These are phyloP conservation scores for Phanerochaete carnosa DNA, from an alignment of 768 basidiomycete species.

Conservation along the genomic window DNA sequence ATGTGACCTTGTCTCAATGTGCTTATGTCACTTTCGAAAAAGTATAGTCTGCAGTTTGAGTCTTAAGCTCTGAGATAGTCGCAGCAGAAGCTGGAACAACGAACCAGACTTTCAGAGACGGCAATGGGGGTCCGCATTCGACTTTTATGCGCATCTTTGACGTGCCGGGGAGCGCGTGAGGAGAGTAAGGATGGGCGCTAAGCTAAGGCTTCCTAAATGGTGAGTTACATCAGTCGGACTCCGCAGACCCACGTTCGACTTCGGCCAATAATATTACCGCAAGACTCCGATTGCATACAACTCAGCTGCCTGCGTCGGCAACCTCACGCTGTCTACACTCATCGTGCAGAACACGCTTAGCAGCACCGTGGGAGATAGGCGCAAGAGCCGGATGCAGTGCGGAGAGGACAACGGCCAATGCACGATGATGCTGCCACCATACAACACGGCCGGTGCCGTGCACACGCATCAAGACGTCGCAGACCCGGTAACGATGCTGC, in stretches of 20 bases:
- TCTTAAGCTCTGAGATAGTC: conserved; percentile 24
- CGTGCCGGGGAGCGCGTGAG: neutral
- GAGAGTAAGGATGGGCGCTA: neutral
- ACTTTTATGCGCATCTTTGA: conserved; percentile 24
- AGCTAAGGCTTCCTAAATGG: neutral
- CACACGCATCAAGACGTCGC: conserved; percentile 46
- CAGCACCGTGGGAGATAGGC: neutral
- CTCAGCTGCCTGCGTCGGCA: no score
- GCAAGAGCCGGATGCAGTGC: conserved; percentile 32
- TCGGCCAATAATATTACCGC: neutral
- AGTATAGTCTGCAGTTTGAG: no score
- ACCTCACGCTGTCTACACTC: no score
- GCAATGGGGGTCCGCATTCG: conserved; percentile 21
- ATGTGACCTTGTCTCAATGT: no score
- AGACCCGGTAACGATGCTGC: conserved; percentile 36
- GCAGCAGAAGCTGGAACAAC: conserved; percentile 15
- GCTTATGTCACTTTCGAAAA: no score
- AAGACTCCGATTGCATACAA: no score
- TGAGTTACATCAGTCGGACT: neutral
- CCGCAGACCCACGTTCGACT: neutral
- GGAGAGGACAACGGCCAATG: conserved; percentile 36
- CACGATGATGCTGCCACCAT: conserved; percentile 30
- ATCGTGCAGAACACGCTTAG: no score
- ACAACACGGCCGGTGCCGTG: conserved; percentile 44
- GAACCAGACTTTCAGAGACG: conserved; percentile 26